These are phyloP conservation scores for Borealophlyctis nickersoniae DNA, from an alignment of 192 early-diverging fungal species.

Conservation along the genomic window DNA sequence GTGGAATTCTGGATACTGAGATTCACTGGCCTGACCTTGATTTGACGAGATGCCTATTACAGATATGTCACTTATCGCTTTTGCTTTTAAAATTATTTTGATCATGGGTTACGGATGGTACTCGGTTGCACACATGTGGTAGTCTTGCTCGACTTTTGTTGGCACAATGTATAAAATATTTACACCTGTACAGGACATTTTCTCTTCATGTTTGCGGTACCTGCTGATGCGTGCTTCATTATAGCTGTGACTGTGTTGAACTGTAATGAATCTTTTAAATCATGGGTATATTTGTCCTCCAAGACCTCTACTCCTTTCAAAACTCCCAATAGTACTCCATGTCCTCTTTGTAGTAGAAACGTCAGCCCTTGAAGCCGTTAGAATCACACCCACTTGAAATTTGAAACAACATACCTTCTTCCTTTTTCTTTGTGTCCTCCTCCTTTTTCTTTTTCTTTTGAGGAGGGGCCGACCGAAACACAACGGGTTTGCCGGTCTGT, in stretches of 20 bases:
- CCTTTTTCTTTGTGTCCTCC: conserved; percentile 54
- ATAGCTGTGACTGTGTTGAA: too few species aligned
- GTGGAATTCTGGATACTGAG: conserved; percentile 2
- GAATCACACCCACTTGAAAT: background rate
- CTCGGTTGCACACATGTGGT: too few species aligned
- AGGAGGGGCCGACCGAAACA: conserved; percentile 56
- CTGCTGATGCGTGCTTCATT: too few species aligned
- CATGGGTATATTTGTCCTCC: too few species aligned
- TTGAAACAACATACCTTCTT: conserved; percentile 29
- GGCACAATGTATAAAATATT: too few species aligned
- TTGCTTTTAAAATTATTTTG: conserved; percentile 66
- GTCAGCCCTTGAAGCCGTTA: background rate
- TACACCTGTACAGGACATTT: too few species aligned
- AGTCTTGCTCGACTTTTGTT: too few species aligned
- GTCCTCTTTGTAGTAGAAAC: conserved; percentile 17
- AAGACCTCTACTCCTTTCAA: too few species aligned
- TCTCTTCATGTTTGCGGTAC: too few species aligned
- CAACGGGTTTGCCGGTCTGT: conserved; percentile 55
- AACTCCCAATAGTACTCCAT: conserved; percentile 30
- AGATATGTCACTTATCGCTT: conserved; percentile 96
- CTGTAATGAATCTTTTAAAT: too few species aligned
- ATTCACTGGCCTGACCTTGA: background rate
- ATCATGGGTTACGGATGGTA: background rate
- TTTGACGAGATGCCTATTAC: background rate
- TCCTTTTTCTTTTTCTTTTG: conserved; percentile 57